A percentile compares a stretch with the other conserved stretches of the same genome.
Conservation (phyloP, 192 early-diverging fungal species). For the Coemansia sp. region DNA sequence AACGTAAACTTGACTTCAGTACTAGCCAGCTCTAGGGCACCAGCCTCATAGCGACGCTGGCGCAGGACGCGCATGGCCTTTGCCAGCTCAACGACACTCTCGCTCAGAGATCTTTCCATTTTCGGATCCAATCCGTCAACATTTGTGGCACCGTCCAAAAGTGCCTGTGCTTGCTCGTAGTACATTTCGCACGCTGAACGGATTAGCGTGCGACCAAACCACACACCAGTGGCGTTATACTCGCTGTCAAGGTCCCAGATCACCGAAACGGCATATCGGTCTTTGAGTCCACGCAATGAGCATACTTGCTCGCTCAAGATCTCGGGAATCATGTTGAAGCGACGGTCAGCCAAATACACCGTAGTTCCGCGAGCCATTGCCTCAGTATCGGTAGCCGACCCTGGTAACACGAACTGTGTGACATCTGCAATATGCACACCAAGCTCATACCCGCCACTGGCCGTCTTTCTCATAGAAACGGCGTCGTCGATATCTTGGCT, state of each 20-base stretch:
- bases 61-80: slow-evolving; percentile 60
- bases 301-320: slow-evolving; percentile 73
- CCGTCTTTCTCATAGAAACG: slow-evolving; percentile 62
- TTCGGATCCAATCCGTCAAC: slow-evolving; percentile 51
- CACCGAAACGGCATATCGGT: slow-evolving; percentile 75
- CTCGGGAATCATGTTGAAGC: slow-evolving; percentile 82
- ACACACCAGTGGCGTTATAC: slow-evolving; percentile 57
- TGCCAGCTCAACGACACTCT: slow-evolving; percentile 55
- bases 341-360: slow-evolving; percentile 76
- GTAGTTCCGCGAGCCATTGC: slow-evolving; percentile 75
- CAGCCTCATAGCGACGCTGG: slow-evolving; percentile 58
- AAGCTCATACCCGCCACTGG: slow-evolving; percentile 60
- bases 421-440: slow-evolving; percentile 84
- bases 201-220: slow-evolving; percentile 77
- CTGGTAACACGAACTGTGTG: slow-evolving; percentile 66
- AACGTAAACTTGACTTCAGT: slow-evolving; percentile 77
- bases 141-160: slow-evolving; percentile 61
- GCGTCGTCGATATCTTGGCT: slow-evolving; percentile 85
- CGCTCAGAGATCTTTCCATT: slow-evolving; percentile 44
- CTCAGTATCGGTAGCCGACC: slow-evolving; percentile 67
- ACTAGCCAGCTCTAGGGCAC: slow-evolving; percentile 74
- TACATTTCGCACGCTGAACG: slow-evolving; percentile 76
- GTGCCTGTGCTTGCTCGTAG: slow-evolving; percentile 75
- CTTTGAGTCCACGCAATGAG: slow-evolving; percentile 67
- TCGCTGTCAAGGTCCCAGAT: slow-evolving; percentile 66